Conservation (phyloP, 345 rosid species). For the Excoecaria agallocha region DNA sequence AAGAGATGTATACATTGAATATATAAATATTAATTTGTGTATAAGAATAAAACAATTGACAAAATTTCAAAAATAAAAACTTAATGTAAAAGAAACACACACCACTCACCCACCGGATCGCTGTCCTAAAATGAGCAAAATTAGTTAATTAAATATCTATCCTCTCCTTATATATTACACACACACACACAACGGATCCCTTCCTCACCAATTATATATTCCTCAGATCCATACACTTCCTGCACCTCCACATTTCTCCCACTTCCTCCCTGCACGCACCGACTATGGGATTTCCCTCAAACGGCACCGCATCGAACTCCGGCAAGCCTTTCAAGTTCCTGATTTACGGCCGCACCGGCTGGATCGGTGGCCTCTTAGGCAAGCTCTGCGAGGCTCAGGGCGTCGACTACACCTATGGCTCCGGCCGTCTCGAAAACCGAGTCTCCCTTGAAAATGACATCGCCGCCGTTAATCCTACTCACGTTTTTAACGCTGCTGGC, state of each 20-base stretch:
- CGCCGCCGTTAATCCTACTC: constrained; percentile 58
- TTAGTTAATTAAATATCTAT: too few species aligned
- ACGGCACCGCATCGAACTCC: constrained; percentile 35
- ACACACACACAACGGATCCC: background rate
- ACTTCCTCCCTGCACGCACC: background rate
- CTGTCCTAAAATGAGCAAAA: background rate
- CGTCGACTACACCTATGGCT: constrained; percentile 62
- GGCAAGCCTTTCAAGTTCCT: constrained; percentile 55
- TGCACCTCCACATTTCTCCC: background rate
- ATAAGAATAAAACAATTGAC: too few species aligned
- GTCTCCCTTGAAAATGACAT: constrained; percentile 61
- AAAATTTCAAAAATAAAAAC: too few species aligned
- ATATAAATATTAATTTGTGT: too few species aligned
- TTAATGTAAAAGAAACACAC: background rate
- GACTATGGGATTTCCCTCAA: constrained; percentile 52
- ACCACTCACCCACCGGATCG: background rate
- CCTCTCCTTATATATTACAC: background rate
- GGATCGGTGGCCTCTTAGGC: constrained; percentile 92
- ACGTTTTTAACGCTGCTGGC: constrained; percentile 93
- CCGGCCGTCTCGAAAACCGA: constrained; percentile 84
- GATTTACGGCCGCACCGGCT: constrained; percentile 88
- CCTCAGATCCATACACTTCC: constrained; percentile 9
- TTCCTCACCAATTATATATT: background rate
- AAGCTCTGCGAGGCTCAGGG: constrained; percentile 63
- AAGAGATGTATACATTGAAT: too few species aligned